These are phyloP conservation scores for Rhodotorula sp. DNA, from an alignment of 1,284 basidiomycete genomes.

Conservation along the genomic window DNA sequence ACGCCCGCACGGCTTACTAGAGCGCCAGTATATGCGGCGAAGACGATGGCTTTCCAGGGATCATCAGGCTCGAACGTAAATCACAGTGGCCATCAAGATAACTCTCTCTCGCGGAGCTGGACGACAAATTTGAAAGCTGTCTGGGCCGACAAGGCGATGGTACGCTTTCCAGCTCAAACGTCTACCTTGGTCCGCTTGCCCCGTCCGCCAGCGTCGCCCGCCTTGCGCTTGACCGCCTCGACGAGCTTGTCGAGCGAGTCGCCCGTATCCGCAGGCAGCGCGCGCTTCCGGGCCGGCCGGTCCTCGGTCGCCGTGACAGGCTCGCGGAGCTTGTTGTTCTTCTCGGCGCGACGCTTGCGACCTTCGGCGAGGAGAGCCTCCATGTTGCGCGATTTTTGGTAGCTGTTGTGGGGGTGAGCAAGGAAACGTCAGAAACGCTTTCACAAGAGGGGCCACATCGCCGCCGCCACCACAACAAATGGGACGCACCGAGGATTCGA, in stretches of 20 bases:
- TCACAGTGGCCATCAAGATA: too few relatives aligned
- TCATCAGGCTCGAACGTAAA: too few relatives aligned
- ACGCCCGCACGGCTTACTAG: too few relatives aligned
- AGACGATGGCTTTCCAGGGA: too few relatives aligned
- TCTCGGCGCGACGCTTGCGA: slow-evolving; percentile 55
- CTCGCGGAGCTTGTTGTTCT: slow-evolving; percentile 46
- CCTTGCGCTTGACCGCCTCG: slow-evolving; percentile 79
- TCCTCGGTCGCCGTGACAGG: slow-evolving; percentile 25
- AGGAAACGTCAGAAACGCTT: background rate
- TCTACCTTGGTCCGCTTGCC: slow-evolving; percentile 33
- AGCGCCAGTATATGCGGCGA: too few relatives aligned
- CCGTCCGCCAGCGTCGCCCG: slow-evolving; percentile 33
- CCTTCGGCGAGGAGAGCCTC: slow-evolving; percentile 66
- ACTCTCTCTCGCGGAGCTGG: background rate
- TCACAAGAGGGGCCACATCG: slow-evolving; percentile 2
- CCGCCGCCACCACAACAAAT: background rate
- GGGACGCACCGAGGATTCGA: slow-evolving; percentile 83
- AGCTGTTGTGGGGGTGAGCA: slow-evolving; percentile 55
- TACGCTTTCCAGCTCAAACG: background rate
- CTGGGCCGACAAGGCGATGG: too few relatives aligned
- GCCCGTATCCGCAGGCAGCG: slow-evolving; percentile 2
- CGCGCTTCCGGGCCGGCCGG: slow-evolving; percentile 3
- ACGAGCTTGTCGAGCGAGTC: slow-evolving; percentile 63
- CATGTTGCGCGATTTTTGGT: slow-evolving; percentile 88
- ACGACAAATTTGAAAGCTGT: too few relatives aligned